These are phyloP conservation scores for Pyricularia pennisetigena DNA, from an alignment of 2,329 filamentous ascomycete genomes.

Conservation along the genomic window DNA sequence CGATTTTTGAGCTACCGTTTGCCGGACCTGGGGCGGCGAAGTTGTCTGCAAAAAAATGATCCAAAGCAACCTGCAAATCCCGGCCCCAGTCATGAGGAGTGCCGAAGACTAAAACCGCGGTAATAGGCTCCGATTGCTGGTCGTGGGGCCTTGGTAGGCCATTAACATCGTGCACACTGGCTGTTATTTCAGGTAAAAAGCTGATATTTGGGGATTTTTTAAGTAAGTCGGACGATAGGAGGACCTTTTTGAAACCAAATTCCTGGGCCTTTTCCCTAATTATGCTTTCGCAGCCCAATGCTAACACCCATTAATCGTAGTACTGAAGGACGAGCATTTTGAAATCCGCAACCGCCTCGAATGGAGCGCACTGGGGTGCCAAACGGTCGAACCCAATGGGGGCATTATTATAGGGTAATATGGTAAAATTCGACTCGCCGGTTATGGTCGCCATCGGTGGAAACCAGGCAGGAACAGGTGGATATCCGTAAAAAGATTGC, in stretches of 20 bases:
- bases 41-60: neutral
- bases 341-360: neutral
- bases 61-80: neutral
- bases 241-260: neutral
- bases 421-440: neutral
- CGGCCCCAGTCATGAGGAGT: neutral
- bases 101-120: neutral
- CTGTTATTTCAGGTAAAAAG: neutral
- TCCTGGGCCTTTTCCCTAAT: neutral
- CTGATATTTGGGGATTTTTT: neutral
- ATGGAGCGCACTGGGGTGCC: neutral
- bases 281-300: neutral
- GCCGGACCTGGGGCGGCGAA: neutral
- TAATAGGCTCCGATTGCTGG: neutral
- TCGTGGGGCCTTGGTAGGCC: neutral
- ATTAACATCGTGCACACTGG: neutral
- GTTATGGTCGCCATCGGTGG: neutral
- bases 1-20: neutral
- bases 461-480: neutral
- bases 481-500: neutral
- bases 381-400: neutral
- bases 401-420: neutral
- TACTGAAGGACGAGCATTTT: neutral
- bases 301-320: neutral
- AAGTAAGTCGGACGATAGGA: neutral